These are phyloP conservation scores for Chromera velia DNA, from an alignment of 73 alveolate genomes.

Conservation along the genomic window DNA sequence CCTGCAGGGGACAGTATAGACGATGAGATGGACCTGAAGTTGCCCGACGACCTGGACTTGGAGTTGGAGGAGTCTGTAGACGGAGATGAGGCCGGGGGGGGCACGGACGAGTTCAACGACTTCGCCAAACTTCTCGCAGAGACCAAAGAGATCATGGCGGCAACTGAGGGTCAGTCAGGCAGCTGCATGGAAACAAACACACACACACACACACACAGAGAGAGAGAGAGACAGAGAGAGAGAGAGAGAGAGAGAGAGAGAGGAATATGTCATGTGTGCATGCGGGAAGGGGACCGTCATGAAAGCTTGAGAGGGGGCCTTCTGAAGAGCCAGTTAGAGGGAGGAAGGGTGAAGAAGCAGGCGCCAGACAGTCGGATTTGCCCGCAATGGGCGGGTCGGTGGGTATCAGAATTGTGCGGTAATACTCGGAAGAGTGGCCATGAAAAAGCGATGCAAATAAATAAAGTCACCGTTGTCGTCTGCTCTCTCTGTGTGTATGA, in stretches of 20 bases:
- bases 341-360: neutral
- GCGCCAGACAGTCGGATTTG: neutral
- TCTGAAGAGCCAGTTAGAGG: neutral
- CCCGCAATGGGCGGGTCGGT: neutral
- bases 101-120: neutral
- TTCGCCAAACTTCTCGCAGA: neutral
- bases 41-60: too few relatives aligned
- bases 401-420: too few relatives aligned
- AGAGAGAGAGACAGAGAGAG: neutral
- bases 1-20: too few relatives aligned
- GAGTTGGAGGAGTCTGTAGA: neutral
- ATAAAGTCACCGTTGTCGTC: too few relatives aligned
- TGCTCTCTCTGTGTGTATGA: too few relatives aligned
- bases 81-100: neutral
- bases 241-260: neutral
- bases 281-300: neutral
- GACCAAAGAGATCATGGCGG: too few relatives aligned
- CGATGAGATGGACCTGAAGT: too few relatives aligned
- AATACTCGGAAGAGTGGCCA: too few relatives aligned
- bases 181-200: neutral
- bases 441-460: too few relatives aligned
- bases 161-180: too few relatives aligned
- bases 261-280: neutral
- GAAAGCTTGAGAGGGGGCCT: neutral
- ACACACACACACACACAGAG: neutral